These are phyloP conservation scores for Parathielavia appendiculata DNA, from an alignment of 495 filamentous ascomycete genomes.

Conservation along the genomic window DNA sequence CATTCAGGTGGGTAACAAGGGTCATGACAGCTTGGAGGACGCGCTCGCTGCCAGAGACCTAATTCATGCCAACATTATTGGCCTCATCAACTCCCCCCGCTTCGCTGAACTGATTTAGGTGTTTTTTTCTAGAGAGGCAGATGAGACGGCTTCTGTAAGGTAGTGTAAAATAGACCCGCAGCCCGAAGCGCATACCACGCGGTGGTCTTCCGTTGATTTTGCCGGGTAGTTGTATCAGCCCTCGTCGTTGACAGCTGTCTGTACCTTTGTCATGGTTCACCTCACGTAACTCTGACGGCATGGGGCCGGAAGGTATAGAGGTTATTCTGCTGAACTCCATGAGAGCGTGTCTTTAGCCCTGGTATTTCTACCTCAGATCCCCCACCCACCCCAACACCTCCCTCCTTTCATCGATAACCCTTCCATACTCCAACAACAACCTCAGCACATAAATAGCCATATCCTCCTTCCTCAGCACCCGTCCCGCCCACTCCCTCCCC, in stretches of 20 bases:
- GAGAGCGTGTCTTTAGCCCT: too few relatives aligned
- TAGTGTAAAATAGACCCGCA: too few relatives aligned
- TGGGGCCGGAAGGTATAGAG: too few relatives aligned
- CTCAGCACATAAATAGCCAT: conserved; percentile 67
- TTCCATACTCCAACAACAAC: conserved; percentile 66
- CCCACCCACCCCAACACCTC: conserved; percentile 38
- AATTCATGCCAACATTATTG: conserved; percentile 10
- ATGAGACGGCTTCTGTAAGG: too few relatives aligned
- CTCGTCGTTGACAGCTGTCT: too few relatives aligned
- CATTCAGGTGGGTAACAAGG: conserved; percentile 28
- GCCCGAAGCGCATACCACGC: too few relatives aligned
- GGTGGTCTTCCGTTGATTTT: too few relatives aligned
- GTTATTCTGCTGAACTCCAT: too few relatives aligned
- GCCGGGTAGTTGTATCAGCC: too few relatives aligned
- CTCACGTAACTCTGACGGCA: too few relatives aligned
- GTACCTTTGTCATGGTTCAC: too few relatives aligned
- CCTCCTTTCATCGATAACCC: conserved; percentile 54
- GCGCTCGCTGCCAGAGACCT: conserved; percentile 40
- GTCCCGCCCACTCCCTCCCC: conserved; percentile 60
- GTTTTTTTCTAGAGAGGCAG: too few relatives aligned
- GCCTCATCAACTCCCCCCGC: background rate
- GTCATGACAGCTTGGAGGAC: conserved; percentile 42
- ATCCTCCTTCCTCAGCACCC: conserved; percentile 62
- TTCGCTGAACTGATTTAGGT: background rate
- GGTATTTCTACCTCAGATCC: conserved; percentile 19